phyloP scores from a whole-genome alignment of 345 rosid genomes.

The Corchorus capsularis region DNA sequence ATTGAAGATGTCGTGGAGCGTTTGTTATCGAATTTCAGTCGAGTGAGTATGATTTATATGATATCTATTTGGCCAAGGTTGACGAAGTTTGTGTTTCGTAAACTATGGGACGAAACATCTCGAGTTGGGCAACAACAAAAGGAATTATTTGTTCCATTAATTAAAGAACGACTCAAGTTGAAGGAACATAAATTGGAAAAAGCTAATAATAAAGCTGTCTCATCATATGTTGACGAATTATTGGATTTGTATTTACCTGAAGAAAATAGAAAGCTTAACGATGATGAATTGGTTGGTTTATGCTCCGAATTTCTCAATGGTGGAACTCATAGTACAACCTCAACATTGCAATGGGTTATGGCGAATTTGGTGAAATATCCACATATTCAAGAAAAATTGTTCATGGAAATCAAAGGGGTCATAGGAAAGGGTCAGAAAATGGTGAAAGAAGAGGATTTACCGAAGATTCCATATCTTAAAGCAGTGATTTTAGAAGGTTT shows the following conservation, averaged over 20 bases:
- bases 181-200: neutral
- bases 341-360: neutral
- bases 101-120: neutral
- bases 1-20: constrained; percentile 25
- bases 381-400: neutral
- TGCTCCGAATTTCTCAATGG: neutral
- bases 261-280: neutral
- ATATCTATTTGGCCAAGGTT: too few species aligned
- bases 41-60: too few species aligned
- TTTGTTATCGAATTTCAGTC: too few species aligned
- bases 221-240: neutral
- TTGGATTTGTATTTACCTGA: neutral
- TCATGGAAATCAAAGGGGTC: neutral
- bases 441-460: neutral
- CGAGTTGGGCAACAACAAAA: constrained; percentile 5
- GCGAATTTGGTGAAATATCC: neutral
- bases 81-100: too few species aligned
- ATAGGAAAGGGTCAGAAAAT: neutral
- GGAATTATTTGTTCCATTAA: neutral
- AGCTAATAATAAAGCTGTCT: neutral
- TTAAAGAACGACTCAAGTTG: neutral
- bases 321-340: neutral
- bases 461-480: neutral
- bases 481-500: neutral
- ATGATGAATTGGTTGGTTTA: neutral